These are phyloP conservation scores for Platanus orientalis DNA, from an alignment of 164 flowering plant genomes.

Conservation along the genomic window DNA sequence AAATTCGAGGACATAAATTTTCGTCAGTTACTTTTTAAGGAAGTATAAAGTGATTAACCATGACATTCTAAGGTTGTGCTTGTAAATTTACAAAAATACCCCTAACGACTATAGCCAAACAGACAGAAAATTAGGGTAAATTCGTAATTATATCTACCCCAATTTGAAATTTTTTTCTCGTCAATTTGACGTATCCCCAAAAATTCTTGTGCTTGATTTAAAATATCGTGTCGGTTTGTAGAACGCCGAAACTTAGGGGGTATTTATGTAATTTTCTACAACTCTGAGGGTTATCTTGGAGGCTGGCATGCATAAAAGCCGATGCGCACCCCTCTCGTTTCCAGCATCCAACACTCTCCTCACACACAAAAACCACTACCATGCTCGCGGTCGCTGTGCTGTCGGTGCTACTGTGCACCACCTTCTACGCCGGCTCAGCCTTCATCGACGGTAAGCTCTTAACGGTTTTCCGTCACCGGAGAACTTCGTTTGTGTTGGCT, in stretches of 20 bases:
- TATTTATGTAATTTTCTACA: slow-evolving; percentile 5
- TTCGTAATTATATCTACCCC: background rate
- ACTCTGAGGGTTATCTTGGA: background rate
- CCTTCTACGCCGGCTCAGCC: slow-evolving; percentile 22
- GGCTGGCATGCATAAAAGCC: slow-evolving; percentile 15
- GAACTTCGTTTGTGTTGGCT: background rate
- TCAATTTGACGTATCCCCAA: background rate
- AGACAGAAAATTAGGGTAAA: slow-evolving; percentile 2
- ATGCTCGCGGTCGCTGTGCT: slow-evolving; percentile 24
- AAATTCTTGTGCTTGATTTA: background rate
- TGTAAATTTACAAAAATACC: no score
- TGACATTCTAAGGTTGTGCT: no score
- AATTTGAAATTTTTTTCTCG: slow-evolving; percentile 3
- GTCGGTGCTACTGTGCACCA: slow-evolving; percentile 32
- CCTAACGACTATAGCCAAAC: no score
- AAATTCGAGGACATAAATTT: no score
- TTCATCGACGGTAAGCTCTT: slow-evolving; percentile 39
- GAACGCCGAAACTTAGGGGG: slow-evolving; percentile 2
- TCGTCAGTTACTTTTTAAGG: no score
- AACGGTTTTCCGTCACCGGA: background rate
- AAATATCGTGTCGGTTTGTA: background rate
- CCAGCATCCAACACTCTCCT: background rate
- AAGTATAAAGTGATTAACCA: no score
- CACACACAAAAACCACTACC: background rate
- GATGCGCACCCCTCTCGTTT: slow-evolving; percentile 4